phyloP scores from a whole-genome alignment of 2,329 filamentous ascomycete genomes.

The Endothia cerciana region DNA sequence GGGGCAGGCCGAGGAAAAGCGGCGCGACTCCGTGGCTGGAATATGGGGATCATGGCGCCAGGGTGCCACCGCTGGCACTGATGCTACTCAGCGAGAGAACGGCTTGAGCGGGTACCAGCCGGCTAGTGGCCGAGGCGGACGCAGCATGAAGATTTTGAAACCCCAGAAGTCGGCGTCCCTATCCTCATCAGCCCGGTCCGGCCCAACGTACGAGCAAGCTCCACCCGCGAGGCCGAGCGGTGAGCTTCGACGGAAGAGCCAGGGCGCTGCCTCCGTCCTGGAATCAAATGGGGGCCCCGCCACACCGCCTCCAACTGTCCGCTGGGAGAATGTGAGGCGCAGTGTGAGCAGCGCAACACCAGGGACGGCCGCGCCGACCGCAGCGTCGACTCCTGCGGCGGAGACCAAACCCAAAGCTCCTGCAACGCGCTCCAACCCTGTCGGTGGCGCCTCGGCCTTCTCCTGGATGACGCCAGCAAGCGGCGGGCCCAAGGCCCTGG shows the following conservation, averaged over 20 bases:
- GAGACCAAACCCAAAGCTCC: conserved; percentile 40
- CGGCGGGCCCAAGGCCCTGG: conserved; percentile 21
- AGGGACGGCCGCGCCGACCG: conserved; percentile 35
- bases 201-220: conserved; percentile 56
- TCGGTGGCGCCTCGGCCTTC: conserved; percentile 92
- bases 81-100: conserved; percentile 57
- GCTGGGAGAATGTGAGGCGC: conserved; percentile 59
- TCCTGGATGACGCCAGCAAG: conserved; percentile 75
- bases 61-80: conserved; percentile 51
- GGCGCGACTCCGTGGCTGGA: conserved; percentile 55
- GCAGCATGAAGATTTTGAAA: conserved; percentile 89
- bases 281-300: conserved; percentile 33
- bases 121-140: conserved; percentile 58
- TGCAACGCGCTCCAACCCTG: conserved; percentile 66
- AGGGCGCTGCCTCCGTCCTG: conserved; percentile 41
- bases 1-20: conserved; percentile 33
- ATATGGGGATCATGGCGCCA: conserved; percentile 77
- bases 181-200: conserved; percentile 55
- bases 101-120: conserved; percentile 71
- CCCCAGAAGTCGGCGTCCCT: conserved; percentile 65
- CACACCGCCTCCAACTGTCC: conserved; percentile 35
- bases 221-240: conserved; percentile 48
- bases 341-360: conserved; percentile 40
- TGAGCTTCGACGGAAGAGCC: conserved; percentile 60
- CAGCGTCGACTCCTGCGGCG: conserved; percentile 26